Evolutionary conservation across 1,284 basidiomycete genomes (phyloP).

Genomic region (Sanguinoderma infundibulare): DNA sequence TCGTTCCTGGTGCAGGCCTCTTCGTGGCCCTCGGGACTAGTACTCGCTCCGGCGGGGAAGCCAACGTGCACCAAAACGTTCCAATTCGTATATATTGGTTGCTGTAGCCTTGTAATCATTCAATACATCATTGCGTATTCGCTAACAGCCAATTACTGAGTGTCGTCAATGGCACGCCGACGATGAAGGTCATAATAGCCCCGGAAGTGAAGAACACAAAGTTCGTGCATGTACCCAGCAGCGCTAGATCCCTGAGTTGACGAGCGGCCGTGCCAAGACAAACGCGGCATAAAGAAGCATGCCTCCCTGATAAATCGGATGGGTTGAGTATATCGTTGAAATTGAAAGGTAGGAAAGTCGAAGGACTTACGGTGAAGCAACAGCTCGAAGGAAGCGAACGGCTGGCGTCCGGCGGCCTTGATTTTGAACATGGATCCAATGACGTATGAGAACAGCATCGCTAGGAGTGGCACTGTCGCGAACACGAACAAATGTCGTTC

Average conservation of each 20-base stretch:
- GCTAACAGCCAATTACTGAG: not conserved
- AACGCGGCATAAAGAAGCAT: too few relatives aligned
- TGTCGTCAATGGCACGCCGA: too few relatives aligned
- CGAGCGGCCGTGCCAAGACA: too few relatives aligned
- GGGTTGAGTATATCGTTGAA: too few relatives aligned
- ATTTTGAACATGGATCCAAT: not conserved
- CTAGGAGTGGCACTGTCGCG: not conserved
- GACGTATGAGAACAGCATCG: not conserved
- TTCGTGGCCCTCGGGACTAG: slow-evolving; percentile 18
- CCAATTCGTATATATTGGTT: not conserved
- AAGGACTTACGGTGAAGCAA: not conserved
- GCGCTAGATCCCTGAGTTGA: too few relatives aligned
- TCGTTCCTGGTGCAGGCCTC: slow-evolving; percentile 16
- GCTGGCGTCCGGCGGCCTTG: not conserved
- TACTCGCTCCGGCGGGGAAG: slow-evolving; percentile 14
- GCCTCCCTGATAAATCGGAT: too few relatives aligned
- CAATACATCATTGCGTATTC: too few relatives aligned
- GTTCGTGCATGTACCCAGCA: too few relatives aligned
- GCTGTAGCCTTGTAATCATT: not conserved
- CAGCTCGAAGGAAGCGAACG: not conserved
- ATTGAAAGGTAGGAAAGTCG: too few relatives aligned
- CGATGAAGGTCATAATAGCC: too few relatives aligned
- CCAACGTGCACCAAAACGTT: slow-evolving; percentile 14
- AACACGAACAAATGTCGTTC: not conserved
- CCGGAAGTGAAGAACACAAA: too few relatives aligned